Evolutionary conservation across 83 land plant species (phyloP).

Genomic region (Thuja plicata): DNA sequence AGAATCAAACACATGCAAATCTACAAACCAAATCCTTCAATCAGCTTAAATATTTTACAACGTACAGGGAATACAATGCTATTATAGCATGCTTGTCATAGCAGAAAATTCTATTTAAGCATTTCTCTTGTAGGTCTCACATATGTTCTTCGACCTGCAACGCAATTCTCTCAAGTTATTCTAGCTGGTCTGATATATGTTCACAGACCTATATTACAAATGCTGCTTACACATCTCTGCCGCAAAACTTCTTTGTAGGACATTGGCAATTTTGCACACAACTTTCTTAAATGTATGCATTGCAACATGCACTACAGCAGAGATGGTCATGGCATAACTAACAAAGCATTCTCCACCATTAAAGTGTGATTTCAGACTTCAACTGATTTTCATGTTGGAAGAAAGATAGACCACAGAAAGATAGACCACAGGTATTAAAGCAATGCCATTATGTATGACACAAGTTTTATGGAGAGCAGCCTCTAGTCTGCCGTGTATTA

Average conservation of each 20-base stretch:
- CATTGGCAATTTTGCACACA: not conserved
- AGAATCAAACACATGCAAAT: not conserved
- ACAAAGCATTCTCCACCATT: not conserved
- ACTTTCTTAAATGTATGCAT: not conserved
- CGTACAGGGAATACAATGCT: not conserved
- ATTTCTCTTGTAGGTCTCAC: not conserved
- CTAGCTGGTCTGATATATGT: not conserved
- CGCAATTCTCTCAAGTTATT: not conserved
- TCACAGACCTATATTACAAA: not conserved
- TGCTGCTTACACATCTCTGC: not conserved
- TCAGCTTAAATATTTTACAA: not conserved
- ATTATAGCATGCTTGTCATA: not conserved
- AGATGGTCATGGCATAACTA: not conserved
- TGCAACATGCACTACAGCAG: not conserved
- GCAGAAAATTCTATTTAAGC: not conserved
- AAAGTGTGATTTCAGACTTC: not conserved
- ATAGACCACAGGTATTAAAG: not conserved
- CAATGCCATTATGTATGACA: not conserved
- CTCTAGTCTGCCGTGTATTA: constrained; percentile 64
- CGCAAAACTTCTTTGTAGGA: not conserved
- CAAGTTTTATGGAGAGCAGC: constrained; percentile 21
- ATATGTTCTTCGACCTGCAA: constrained; percentile 1
- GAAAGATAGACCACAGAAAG: not conserved
- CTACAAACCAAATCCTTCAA: not conserved
- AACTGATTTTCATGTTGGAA: not conserved